Base-by-base conservation (phyloP, 176 grass and related monocot genomes). In the Oryza meyeriana region DNA sequence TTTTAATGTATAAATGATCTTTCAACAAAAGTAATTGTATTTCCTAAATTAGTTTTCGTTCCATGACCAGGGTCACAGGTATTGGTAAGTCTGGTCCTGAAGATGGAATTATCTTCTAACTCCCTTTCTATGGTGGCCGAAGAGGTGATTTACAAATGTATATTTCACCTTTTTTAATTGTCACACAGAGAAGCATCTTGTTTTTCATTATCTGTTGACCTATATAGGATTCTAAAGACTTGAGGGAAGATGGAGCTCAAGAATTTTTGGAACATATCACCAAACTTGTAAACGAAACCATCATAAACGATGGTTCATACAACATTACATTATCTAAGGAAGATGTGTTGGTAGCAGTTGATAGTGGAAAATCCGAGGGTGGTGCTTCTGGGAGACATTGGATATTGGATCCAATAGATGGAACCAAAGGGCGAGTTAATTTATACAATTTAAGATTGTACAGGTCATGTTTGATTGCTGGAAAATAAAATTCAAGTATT, bases 371-470 rank as follows among this genome's bases (percentile, higher is more conserved):
- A 87, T 98, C 95, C 10, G 64, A 93, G 45, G 95, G 95, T 26
- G 95, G 95, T 17, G 72, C 90, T 80, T 83, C 82, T 69, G 95
- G 92, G 28, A 65, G 87, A 52, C 88, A 98, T 74, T 98, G 95
- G 95, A 88, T 98, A 76, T 76, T 98, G n/a, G 92, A 98, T 89
- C 95, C 95, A 28, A 98, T 98, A 13, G 95, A 98, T 90, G 95
- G 92, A 32, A 98, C 95, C 75, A 98, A 98, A 87, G 95, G 95
- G 95, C 95, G 73, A 85, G 81, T 78, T 83, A 13, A 4, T 16
- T 13, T 0, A 44, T 14, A 12, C 12, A 45, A 16, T 45, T 45
- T 47, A 47, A 5, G 14, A 5, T 47, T 47, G 0, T 17, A 47
- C 13, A 2, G 14, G 17, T 47, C 45, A 48, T 64, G 78, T 22